Evolutionary conservation across 306 rosid genomes (phyloP), one percentile per base, ranked within the genome.

Genomic region (Vachellia pachyceras): DNA sequence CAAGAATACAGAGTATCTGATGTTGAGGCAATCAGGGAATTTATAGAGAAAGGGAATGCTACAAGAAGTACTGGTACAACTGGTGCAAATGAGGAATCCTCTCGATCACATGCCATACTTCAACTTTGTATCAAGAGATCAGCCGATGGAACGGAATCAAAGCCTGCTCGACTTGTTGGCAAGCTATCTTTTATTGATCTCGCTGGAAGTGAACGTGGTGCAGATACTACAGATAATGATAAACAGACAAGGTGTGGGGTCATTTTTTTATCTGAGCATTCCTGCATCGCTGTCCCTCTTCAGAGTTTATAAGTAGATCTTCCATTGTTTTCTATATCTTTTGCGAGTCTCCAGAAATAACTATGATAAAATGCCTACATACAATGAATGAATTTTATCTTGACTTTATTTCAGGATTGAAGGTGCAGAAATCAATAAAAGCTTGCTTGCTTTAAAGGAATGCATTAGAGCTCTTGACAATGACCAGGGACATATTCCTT

Each of bases 391-490:
- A 35, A 65, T 36, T 55, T 22, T 25, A 13, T 72, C 58, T 80
- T 67, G 39, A 37, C 69, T 76, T 76, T 69, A 73, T 40, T 88
- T 75, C 83, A 92, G 97, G 85, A 91, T 92, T 86, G 97, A 92
- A 86, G 97, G 97, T 74, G 97, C 97, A 61, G 97, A 89, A 87
- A 92, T 92, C 45, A 92, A 92, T 88, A 92, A 92, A 84, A 92
- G 97, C 87, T 86, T 92, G 66, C 95, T 92, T 68, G 95, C 97
- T 54, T 68, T 91, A 52, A 92, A 92, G 70, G 95, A 92, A 88
- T 91, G 95, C 90, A 92, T 91, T 49, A 88, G 97, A 87, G 97
- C 95, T 18, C 89, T 91, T n/a, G 97, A 92, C 86, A 89, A 85
- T 63, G 92, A 92, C 84, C 97, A 92, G 76, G 92, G 95, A 52